phyloP scores from a whole-genome alignment of 2,329 filamentous ascomycete genomes.

The Sporothrix globosa region DNA sequence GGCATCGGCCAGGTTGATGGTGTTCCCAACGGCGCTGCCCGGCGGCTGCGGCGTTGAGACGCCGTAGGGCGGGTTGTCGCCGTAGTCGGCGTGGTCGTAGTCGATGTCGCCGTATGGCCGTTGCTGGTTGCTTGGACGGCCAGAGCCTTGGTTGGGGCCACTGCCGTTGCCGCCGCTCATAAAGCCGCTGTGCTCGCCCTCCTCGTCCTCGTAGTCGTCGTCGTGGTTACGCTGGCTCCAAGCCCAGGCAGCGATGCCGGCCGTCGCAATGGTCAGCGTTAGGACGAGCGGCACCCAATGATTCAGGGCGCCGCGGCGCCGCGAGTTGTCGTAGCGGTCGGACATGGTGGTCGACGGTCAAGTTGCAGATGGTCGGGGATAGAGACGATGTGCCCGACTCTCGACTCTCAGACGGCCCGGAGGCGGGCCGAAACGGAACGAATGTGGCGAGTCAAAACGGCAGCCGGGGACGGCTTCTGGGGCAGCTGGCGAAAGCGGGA shows the following conservation, averaged over 20 bases:
- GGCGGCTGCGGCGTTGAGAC: slow-evolving; percentile 39
- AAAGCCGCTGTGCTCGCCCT: slow-evolving; percentile 47
- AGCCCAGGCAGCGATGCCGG: slow-evolving; percentile 85
- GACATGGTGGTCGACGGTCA: slow-evolving; percentile 49
- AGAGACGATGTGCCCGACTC: not conserved
- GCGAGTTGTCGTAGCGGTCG: slow-evolving; percentile 58
- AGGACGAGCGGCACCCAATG: slow-evolving; percentile 90
- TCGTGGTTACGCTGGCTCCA: slow-evolving; percentile 85
- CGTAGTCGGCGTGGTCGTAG: slow-evolving; percentile 53
- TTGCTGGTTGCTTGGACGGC: slow-evolving; percentile 31
- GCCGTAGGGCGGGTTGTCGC: slow-evolving; percentile 57
- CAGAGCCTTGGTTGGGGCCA: not conserved
- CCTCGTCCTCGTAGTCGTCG: slow-evolving; percentile 68
- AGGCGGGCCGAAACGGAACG: slow-evolving; percentile 1
- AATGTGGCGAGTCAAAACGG: slow-evolving; percentile 7
- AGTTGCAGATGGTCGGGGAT: not conserved
- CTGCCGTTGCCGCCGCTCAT: slow-evolving; percentile 19
- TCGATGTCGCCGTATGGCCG: slow-evolving; percentile 44
- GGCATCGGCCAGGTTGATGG: slow-evolving; percentile 30
- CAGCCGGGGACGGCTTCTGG: slow-evolving; percentile 25
- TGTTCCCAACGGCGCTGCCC: slow-evolving; percentile 37
- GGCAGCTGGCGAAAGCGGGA: slow-evolving; percentile 6
- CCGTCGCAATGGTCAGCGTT: slow-evolving; percentile 84
- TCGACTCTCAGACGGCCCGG: slow-evolving; percentile 26
- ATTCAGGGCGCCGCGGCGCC: slow-evolving; percentile 67